phyloP scores from a whole-genome alignment of 805 yeast species.

The Candida verbasci region DNA sequence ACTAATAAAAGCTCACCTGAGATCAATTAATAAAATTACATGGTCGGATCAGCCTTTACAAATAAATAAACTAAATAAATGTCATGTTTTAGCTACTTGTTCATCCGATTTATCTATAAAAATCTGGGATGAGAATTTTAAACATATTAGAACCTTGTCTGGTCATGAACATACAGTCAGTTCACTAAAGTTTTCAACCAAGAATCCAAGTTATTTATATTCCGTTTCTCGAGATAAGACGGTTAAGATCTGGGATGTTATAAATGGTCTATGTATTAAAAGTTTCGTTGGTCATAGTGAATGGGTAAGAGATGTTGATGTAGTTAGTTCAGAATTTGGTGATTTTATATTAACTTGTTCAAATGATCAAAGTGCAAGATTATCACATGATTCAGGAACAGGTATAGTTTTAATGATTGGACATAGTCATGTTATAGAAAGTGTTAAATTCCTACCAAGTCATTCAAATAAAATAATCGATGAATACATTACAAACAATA shows the following conservation, averaged over 20 bases:
- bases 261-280: conserved; percentile 61
- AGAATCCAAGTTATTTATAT: conserved; percentile 45
- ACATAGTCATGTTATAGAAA: conserved; percentile 81
- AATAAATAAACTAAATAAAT: neutral
- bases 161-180: conserved; percentile 92
- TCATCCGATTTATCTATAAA: conserved; percentile 56
- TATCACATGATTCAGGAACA: conserved; percentile 65
- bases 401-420: conserved; percentile 67
- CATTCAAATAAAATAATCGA: conserved; percentile 47
- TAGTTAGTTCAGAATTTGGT: conserved; percentile 26
- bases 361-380: conserved; percentile 68
- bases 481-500: conserved; percentile 30
- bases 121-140: conserved; percentile 62
- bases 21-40: conserved; percentile 53
- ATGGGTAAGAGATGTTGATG: conserved; percentile 75
- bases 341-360: conserved; percentile 69
- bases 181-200: conserved; percentile 46
- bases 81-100: conserved; percentile 43
- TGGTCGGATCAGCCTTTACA: conserved; percentile 44
- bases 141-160: conserved; percentile 55
- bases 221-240: conserved; percentile 63
- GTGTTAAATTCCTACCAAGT: conserved; percentile 60
- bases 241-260: conserved; percentile 62
- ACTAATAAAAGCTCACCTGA: conserved; percentile 71
- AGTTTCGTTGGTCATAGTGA: conserved; percentile 79